Base-by-base conservation (phyloP, 192 early-diverging fungal species). In the Entophlyctis luteolus region DNA sequence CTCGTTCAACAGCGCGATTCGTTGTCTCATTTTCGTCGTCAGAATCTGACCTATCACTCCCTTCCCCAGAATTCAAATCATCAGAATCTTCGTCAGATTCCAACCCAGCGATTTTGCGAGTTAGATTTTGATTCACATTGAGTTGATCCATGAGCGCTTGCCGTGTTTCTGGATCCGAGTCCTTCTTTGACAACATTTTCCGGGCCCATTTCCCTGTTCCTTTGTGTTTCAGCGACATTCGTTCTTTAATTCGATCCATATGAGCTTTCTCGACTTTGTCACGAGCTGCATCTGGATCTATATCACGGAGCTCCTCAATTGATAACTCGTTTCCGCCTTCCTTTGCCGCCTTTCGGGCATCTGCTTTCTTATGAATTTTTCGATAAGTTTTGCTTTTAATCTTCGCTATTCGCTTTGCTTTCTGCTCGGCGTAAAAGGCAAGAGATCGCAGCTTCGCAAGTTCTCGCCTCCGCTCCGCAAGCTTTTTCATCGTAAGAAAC, bases 311-410 rank as follows among this genome's bases (percentile, higher is more conserved):
- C 63, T 83, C 80, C 23, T 72, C 74, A 34, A 88, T 57, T 62
- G 75, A 48, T 72, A 81, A 27, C 63, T 75, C 57, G 16, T 16
- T 22, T 36, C 39, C 25, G 8, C 59, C 59, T 50, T 52, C 70
- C 38, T 76, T 47, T 72, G 48, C 28, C 5, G 73, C 74, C 39
- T 83, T 80, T 29, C 85, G 84, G 54, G 72, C 75, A 62, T 84
- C 90, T 36, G 92, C 90, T 73, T 89, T 89, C 70, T 91, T 93
- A 55, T 86, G 80, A 32, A 99, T 89, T 62, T 92, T 89, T 31
- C 90, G 87, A 68, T 94, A 99, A 2, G 91, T 77, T 78, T 97
- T 98, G 80, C 91, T 93, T 81, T 99, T 99, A 75, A 99, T 98
- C 79, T 98, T 98, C 52, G 92, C 89, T 36, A 91, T 80, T 48